phyloP scores from a whole-genome alignment of 768 basidiomycete species.

The Symmetrospora coprosmae region DNA sequence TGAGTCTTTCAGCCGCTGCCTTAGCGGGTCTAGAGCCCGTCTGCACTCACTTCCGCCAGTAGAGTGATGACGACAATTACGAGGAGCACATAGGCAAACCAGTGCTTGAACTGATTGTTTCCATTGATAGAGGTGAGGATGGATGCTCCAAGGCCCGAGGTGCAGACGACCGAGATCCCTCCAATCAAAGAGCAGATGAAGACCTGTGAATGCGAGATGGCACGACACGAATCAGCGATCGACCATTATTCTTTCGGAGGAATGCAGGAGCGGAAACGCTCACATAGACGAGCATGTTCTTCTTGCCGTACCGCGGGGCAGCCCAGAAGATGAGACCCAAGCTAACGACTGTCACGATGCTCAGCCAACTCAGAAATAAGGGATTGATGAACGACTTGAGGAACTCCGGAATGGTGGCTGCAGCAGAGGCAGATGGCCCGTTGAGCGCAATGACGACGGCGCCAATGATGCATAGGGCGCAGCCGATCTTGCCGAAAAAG shows the following conservation, averaged over 20 bases:
- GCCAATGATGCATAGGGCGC: conserved; percentile 74
- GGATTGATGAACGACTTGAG: conserved; percentile 65
- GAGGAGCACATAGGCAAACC: conserved; percentile 48
- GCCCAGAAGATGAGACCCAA: conserved; percentile 67
- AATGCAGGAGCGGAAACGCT: conserved; percentile 19
- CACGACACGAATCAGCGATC: too few relatives aligned
- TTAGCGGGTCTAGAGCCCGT: too few relatives aligned
- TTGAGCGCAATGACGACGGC: conserved; percentile 83
- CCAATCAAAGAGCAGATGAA: conserved; percentile 91
- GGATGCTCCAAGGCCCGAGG: conserved; percentile 79
- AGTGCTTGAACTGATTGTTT: conserved; percentile 61
- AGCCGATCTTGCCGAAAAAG: conserved; percentile 95
- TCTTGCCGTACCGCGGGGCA: conserved; percentile 65
- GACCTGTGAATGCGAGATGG: conserved; percentile 50
- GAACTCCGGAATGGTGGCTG: conserved; percentile 54
- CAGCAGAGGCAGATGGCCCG: conserved; percentile 39
- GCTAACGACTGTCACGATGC: conserved; percentile 46
- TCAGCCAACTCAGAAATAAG: conserved; percentile 54
- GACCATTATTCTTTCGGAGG: not conserved
- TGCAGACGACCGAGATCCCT: conserved; percentile 83
- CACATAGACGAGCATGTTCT: conserved; percentile 56
- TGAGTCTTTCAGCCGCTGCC: too few relatives aligned
- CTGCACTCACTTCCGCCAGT: too few relatives aligned
- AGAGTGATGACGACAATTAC: not conserved
- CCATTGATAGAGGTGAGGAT: conserved; percentile 54